A percentile compares a stretch with the other conserved stretches of the same genome.
Evolutionary conservation across 352 stramenopile genomes (phyloP).

Genomic region (Pythium periplocum): DNA sequence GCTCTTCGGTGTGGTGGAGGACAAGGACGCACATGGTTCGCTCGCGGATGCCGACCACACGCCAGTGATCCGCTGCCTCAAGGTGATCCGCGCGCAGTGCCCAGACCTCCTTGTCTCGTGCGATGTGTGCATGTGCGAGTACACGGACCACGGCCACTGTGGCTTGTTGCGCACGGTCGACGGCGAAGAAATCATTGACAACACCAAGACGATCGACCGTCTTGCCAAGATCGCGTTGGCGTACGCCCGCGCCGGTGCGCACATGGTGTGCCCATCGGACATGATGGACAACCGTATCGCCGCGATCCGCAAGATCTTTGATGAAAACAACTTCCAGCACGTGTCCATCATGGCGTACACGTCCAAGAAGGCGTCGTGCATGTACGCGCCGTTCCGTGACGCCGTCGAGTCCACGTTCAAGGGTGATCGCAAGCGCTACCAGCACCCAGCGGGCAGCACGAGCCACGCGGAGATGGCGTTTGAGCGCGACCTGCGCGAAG

Average conservation of each 20-base stretch:
- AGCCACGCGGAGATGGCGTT: constrained; percentile 80
- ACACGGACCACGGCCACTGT: constrained; percentile 88
- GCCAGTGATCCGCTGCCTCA: constrained; percentile 72
- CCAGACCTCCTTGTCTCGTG: constrained; percentile 80
- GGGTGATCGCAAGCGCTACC: constrained; percentile 96
- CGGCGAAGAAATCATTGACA: constrained; percentile 95
- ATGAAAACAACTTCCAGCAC: constrained; percentile 95
- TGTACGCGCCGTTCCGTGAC: constrained; percentile 96
- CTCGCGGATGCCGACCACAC: constrained; percentile 72
- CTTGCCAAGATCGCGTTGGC: constrained; percentile 94
- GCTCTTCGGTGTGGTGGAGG: constrained; percentile 86
- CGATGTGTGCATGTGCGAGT: constrained; percentile 89
- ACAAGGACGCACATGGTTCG: constrained; percentile 71
- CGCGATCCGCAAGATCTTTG: constrained; percentile 92
- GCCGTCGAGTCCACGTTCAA: constrained; percentile 96
- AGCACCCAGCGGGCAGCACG: constrained; percentile 87
- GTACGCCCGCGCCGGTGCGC: constrained; percentile 94
- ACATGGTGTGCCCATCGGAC: constrained; percentile 96
- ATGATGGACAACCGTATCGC: constrained; percentile 98
- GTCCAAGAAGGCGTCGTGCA: constrained; percentile 96
- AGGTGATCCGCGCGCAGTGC: constrained; percentile 51
- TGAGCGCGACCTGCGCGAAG: constrained; percentile 75
- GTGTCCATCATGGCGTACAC: constrained; percentile 99
- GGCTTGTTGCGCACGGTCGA: constrained; percentile 85
- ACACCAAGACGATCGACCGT: constrained; percentile 94